Percentiles rank a stretch among this genome's conserved stretches.
Evolutionary conservation across 164 flowering plant species (phyloP).

Genomic region (Cinnamomum micranthum): DNA sequence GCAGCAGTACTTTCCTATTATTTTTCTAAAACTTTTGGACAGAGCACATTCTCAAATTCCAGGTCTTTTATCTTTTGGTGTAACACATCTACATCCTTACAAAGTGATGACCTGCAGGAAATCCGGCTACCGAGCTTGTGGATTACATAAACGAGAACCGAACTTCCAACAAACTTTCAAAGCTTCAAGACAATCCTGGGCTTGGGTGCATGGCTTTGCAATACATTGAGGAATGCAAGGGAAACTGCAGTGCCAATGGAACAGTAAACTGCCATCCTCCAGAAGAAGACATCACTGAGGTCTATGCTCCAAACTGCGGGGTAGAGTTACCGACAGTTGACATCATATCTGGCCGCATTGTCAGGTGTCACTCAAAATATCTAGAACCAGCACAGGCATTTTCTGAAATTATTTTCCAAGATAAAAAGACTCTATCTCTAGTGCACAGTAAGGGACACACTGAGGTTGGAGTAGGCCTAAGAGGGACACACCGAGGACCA

Average conservation of each 20-base stretch:
- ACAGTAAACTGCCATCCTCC: slow-evolving; percentile 51
- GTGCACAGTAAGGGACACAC: slow-evolving; percentile 46
- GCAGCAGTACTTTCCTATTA: not conserved
- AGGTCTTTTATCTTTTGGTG: not conserved
- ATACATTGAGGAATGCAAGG: slow-evolving; percentile 53
- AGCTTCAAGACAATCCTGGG: slow-evolving; percentile 55
- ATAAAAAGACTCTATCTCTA: slow-evolving; percentile 41
- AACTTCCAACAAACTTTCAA: slow-evolving; percentile 51
- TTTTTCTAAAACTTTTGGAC: not conserved
- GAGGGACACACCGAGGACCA: slow-evolving; percentile 45
- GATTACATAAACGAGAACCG: slow-evolving; percentile 66
- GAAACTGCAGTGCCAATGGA: slow-evolving; percentile 56
- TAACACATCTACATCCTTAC: not conserved
- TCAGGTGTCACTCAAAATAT: slow-evolving; percentile 61
- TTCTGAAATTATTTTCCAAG: slow-evolving; percentile 39
- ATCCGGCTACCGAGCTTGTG: slow-evolving; percentile 71
- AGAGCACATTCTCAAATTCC: not conserved
- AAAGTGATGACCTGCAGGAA: slow-evolving; percentile 37
- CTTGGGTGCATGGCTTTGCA: slow-evolving; percentile 91
- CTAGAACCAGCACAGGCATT: slow-evolving; percentile 57
- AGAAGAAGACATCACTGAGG: slow-evolving; percentile 69
- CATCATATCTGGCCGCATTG: slow-evolving; percentile 54
- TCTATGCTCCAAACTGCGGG: slow-evolving; percentile 90
- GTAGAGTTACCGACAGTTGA: slow-evolving; percentile 85
- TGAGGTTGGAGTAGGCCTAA: slow-evolving; percentile 70